Conservation (phyloP, 73 alveolate genomes). For the Paramecium octaurelia region DNA sequence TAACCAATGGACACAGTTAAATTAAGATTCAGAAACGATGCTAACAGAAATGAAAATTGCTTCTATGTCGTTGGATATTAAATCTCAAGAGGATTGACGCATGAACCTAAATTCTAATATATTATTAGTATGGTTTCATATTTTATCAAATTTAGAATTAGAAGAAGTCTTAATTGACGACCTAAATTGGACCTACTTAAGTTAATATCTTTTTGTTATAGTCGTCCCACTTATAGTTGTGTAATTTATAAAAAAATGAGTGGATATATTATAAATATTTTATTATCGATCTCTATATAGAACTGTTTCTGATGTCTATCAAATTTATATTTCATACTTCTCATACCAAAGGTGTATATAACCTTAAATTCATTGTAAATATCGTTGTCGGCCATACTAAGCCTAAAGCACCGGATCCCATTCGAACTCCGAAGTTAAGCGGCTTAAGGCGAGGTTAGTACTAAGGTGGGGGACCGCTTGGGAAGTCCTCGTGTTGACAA, state of each 20-base stretch:
- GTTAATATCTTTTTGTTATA: neutral
- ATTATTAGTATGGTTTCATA: neutral
- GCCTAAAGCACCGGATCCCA: slow-evolving; percentile 99
- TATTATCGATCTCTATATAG: neutral
- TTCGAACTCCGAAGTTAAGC: slow-evolving; percentile 99
- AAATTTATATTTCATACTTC: neutral
- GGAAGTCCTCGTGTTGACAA: slow-evolving; percentile 96
- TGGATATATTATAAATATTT: neutral
- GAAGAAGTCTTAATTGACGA: neutral
- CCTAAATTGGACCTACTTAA: neutral
- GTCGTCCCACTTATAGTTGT: neutral
- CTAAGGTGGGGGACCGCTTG: slow-evolving; percentile 99
- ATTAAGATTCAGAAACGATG: slow-evolving; percentile 9
- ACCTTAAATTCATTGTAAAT: neutral
- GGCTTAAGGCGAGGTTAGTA: slow-evolving; percentile 99
- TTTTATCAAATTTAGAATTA: neutral
- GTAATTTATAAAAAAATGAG: neutral
- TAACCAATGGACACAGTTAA: neutral
- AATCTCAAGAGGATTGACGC: neutral
- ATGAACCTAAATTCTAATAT: neutral
- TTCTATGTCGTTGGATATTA: neutral
- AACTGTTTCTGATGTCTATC: neutral
- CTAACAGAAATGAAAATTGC: neutral
- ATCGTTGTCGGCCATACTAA: slow-evolving; percentile 98
- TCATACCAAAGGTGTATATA: neutral